Evolutionary conservation across 2,329 filamentous ascomycete genomes (phyloP).

Genomic region (Aspergillus puulaauensis): DNA sequence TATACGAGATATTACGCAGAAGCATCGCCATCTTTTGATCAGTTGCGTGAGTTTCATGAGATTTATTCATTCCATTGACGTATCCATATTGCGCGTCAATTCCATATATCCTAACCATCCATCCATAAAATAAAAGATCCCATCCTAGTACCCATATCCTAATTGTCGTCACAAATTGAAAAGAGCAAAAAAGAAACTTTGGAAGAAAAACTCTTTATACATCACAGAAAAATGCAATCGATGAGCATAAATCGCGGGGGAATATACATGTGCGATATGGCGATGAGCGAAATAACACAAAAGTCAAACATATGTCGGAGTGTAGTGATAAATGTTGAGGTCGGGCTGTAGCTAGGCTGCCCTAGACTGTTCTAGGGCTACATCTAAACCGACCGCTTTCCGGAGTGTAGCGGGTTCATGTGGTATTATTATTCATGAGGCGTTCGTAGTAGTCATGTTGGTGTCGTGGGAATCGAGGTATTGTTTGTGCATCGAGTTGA

Average conservation of each 20-base stretch:
- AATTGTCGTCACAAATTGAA: background rate
- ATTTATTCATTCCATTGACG: background rate
- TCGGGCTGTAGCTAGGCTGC: background rate
- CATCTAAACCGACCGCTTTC: background rate
- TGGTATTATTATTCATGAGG: slow-evolving; percentile 23
- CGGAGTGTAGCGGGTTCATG: slow-evolving; percentile 11
- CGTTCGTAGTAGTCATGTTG: slow-evolving; percentile 15
- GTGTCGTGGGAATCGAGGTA: slow-evolving; percentile 1
- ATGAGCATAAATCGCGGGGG: background rate
- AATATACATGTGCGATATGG: slow-evolving; percentile 11
- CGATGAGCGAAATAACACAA: background rate
- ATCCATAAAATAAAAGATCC: background rate
- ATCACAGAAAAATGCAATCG: slow-evolving; percentile 6
- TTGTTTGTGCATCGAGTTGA: slow-evolving; percentile 1
- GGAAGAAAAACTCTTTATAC: slow-evolving; percentile 9
- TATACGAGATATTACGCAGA: too few relatives aligned
- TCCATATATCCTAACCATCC: slow-evolving; percentile 1
- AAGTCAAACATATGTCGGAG: background rate
- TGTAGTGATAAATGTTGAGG: background rate
- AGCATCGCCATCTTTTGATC: too few relatives aligned
- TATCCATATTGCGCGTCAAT: background rate
- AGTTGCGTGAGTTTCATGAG: background rate
- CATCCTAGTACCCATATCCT: slow-evolving; percentile 1
- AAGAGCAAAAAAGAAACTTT: background rate
- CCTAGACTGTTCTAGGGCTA: background rate